phyloP scores from a whole-genome alignment of 805 yeast genomes.

The Yamadazyma sp. region DNA sequence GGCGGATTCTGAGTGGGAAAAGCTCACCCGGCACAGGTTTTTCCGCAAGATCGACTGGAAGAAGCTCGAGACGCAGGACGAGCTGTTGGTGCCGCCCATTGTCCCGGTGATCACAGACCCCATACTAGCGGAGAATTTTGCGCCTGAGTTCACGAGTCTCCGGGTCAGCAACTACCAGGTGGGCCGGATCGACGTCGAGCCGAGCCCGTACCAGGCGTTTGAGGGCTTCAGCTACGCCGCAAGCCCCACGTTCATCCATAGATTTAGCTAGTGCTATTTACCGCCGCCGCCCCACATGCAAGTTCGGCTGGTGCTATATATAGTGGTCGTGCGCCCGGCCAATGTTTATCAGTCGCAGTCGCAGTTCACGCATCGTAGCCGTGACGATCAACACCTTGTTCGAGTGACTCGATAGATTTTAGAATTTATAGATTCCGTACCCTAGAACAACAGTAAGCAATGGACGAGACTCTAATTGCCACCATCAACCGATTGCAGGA shows the following conservation, averaged over 20 bases:
- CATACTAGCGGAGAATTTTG: constrained; percentile 45
- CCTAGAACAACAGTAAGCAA: constrained; percentile 27
- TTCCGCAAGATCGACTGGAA: constrained; percentile 41
- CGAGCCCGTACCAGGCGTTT: constrained; percentile 15
- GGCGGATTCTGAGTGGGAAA: constrained; percentile 34
- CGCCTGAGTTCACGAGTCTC: constrained; percentile 41
- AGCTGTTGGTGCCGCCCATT: constrained; percentile 35
- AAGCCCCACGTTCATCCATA: constrained; percentile 28
- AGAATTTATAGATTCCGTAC: constrained; percentile 1
- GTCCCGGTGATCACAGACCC: constrained; percentile 45
- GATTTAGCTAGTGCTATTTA: constrained; percentile 12
- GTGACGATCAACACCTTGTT: too few species aligned
- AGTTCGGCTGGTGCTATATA: too few species aligned
- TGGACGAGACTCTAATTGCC: constrained; percentile 78
- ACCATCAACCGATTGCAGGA: constrained; percentile 91
- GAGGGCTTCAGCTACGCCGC: constrained; percentile 37
- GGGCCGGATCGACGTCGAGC: constrained; percentile 6
- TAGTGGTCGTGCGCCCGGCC: constrained; percentile 1
- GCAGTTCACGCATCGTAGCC: too few species aligned
- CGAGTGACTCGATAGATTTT: too few species aligned
- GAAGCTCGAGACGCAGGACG: constrained; percentile 28
- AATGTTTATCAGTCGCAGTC: not conserved
- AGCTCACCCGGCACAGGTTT: constrained; percentile 36
- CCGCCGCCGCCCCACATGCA: too few species aligned
- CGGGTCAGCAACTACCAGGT: constrained; percentile 37